These are phyloP conservation scores for Moesziomyces parantarcticus DNA, from an alignment of 1,284 basidiomycete genomes.

Conservation along the genomic window DNA sequence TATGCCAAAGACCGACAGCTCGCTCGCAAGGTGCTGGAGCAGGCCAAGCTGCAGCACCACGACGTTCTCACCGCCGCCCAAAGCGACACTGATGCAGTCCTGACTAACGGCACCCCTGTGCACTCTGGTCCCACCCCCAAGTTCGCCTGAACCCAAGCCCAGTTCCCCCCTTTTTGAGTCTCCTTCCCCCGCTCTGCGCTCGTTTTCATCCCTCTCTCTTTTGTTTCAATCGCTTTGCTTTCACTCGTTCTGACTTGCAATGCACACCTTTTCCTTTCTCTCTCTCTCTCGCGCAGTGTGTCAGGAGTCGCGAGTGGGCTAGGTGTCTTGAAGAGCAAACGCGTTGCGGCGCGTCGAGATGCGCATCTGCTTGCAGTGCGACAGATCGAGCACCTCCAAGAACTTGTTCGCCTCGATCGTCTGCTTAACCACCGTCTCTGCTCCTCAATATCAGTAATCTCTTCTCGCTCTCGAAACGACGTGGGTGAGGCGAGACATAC, in stretches of 20 bases:
- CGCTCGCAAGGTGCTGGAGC: neutral
- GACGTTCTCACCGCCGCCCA: neutral
- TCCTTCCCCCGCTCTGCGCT: too few species aligned
- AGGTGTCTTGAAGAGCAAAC: constrained; percentile 8
- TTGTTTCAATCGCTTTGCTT: too few species aligned
- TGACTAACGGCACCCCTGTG: neutral
- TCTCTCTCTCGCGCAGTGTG: too few species aligned
- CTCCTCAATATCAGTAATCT: too few species aligned
- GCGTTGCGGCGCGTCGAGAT: constrained; percentile 26
- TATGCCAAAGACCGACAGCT: neutral
- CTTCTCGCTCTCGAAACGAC: neutral
- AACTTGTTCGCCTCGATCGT: constrained; percentile 22
- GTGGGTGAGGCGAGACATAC: constrained; percentile 1
- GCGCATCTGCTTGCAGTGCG: constrained; percentile 26
- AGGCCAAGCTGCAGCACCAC: neutral
- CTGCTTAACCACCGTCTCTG: constrained; percentile 15
- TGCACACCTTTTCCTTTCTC: too few species aligned
- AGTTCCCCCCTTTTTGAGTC: too few species aligned
- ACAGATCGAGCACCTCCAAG: constrained; percentile 19
- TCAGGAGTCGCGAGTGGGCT: too few species aligned
- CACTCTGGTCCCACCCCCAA: too few species aligned
- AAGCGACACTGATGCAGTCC: neutral
- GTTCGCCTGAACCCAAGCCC: too few species aligned
- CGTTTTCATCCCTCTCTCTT: too few species aligned
- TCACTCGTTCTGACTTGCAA: too few species aligned